These are phyloP conservation scores for Ceratocystiopsis brevicomis DNA, from an alignment of 2,329 filamentous ascomycete genomes.

Conservation along the genomic window DNA sequence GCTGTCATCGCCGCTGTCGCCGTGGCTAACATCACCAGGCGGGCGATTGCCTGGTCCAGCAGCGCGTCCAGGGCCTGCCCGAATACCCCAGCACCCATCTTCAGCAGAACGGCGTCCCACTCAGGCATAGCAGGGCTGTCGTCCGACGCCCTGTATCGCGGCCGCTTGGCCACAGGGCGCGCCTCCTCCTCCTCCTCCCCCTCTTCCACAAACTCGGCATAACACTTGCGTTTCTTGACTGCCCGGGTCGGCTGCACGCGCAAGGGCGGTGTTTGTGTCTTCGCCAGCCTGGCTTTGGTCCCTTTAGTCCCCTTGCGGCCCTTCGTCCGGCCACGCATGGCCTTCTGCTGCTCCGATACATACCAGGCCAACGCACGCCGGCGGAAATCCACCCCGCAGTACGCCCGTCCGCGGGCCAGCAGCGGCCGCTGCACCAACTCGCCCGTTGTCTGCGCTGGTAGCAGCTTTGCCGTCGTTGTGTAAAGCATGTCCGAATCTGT, in stretches of 20 bases:
- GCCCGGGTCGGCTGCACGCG: slow-evolving; percentile 5
- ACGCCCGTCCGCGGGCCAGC: slow-evolving; percentile 2
- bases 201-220: neutral
- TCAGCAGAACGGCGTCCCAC: too few species aligned
- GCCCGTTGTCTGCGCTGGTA: too few species aligned
- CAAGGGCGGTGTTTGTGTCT: neutral
- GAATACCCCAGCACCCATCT: too few species aligned
- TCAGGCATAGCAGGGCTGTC: too few species aligned
- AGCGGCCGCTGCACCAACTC: too few species aligned
- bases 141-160: too few species aligned
- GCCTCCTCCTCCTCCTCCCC: neutral
- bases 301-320: neutral
- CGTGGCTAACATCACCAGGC: too few species aligned
- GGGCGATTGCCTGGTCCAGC: neutral
- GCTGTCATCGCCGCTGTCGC: neutral
- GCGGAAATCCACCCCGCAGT: slow-evolving; percentile 5
- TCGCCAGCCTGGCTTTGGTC: neutral
- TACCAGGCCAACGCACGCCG: slow-evolving; percentile 4
- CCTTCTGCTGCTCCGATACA: neutral
- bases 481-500: too few species aligned
- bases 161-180: too few species aligned
- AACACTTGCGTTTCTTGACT: slow-evolving; percentile 1
- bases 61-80: neutral
- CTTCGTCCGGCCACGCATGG: neutral
- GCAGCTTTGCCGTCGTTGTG: too few species aligned